Base-by-base conservation (phyloP, 352 stramenopile genomes). In the Phytophthora meadii region DNA sequence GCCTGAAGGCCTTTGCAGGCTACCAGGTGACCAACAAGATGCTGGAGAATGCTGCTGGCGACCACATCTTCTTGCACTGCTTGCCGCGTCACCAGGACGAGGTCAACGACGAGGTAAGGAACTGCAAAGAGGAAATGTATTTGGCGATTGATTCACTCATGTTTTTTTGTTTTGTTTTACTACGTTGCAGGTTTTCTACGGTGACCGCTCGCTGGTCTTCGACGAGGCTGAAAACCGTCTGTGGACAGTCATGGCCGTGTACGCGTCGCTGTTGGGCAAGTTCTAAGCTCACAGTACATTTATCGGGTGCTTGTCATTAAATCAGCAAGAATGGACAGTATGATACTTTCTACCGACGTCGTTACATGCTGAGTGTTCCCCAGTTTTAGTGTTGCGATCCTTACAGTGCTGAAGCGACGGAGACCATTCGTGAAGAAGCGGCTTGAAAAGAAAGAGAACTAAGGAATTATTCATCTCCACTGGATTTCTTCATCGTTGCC, bases 201-300 rank as follows among this genome's bases (percentile, higher is more conserved):
- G 86, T 54, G 75, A 96, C 46, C 82, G 94, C 66, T 98, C 93
- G 62, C 74, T 99, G 28, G 97, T 99, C 3, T 99, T 99, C 53
- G 87, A 97, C 42, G 97, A 99, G 81, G 97, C 97, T 0, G 97
- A 99, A 72, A 99, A 99, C 74, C 90, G 97, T 44, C 97, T 99
- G 84, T 99, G 97, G 97, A 99, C 97, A 3, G 97, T 99, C 63
- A 99, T 99, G 97, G 95, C 97, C 27, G 95, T 99, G 37, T 94
- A 90, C 64, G 76, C 86, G 0, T 82, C 87, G 27, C 70, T 77
- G 44, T 61, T 77, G 7, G 69, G 69, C 59, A 77, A 77, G 69
- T 65, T 72, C 41, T 74, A 72, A 58, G 45, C 41, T 3, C 0
- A 25, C 45, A 40, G 34, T 30, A 19, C 24, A 44, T 54, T 52